Evolutionary conservation across 495 filamentous ascomycete species (phyloP), one percentile per base, ranked within the genome.

Genomic region (Lasiosphaeriaceae sp.): DNA sequence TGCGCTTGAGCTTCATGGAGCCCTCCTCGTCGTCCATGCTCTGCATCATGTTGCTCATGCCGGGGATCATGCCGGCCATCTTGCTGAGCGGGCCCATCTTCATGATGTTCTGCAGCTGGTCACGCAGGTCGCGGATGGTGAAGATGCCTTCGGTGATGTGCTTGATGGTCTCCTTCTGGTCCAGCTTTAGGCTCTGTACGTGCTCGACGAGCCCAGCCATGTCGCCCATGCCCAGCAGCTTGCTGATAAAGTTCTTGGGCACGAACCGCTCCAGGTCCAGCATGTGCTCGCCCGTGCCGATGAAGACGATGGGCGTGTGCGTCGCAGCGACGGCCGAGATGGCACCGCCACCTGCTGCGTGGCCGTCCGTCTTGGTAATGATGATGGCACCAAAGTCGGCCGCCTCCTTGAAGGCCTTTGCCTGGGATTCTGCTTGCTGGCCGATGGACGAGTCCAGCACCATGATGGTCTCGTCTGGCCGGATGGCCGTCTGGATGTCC

Each of bases 121-220:
- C 94, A 26, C 95, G 84, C 59, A 99, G 82, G 70, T 99, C 94
- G 49, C 94, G 87, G 47, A 99, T 74, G 0, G 95, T 96, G 75
- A 97, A 99, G 58, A 96, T 91, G 48, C 94, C 94, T 66, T 96
- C 92, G 11, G 88, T 86, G 56, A 99, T 92, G 72, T 99, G 92
- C 79, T 97, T 97, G 82, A 97, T 97, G 12, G 94, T 96, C 61
- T 97, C 94, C 74, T 97, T 96, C 52, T 96, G 92, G 67, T 99
- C 92, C 41, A 96, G 84, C 69, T 96, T 97, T 48, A 97, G 80
- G n/a, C 84, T 88, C 68, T 99, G 94, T 2, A 99, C 95, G 65
- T 97, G 95, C 75, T 99, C 94, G 9, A 97, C 89, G 23, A 99
- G 73, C 1, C 95, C 93, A 34, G 88, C 86, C 81, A 98, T 91